phyloP scores from a whole-genome alignment of 495 filamentous ascomycete genomes.

The Staphylotrichum tortipilum region DNA sequence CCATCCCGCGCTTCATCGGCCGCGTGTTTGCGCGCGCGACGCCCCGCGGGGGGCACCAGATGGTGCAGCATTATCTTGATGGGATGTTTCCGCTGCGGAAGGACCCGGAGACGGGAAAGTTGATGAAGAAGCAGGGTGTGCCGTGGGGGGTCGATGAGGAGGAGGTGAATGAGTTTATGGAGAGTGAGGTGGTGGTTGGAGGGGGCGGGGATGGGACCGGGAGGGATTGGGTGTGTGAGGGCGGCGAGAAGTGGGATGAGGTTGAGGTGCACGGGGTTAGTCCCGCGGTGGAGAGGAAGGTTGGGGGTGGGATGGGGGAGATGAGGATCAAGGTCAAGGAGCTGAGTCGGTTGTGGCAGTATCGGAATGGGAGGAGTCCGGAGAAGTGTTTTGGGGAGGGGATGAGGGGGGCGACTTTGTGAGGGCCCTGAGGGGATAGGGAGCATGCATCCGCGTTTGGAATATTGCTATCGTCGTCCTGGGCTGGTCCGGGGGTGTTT shows the following conservation, averaged over 20 bases:
- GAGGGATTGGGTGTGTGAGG: conserved; percentile 26
- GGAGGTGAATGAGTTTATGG: conserved; percentile 47
- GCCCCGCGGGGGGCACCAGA: conserved; percentile 55
- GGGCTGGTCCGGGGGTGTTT: too few relatives aligned
- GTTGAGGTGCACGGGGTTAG: conserved; percentile 23
- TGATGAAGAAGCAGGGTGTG: conserved; percentile 16
- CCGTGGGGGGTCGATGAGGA: conserved; percentile 23
- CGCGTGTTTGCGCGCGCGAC: conserved; percentile 60
- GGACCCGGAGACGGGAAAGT: conserved; percentile 20
- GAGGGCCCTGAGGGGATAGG: too few relatives aligned
- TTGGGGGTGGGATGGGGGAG: not conserved
- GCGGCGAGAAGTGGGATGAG: conserved; percentile 9
- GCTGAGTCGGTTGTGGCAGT: conserved; percentile 65
- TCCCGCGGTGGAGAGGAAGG: conserved; percentile 11
- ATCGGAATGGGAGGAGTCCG: conserved; percentile 59
- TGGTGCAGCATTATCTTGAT: conserved; percentile 75
- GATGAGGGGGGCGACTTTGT: conserved; percentile 18
- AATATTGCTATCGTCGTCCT: too few relatives aligned
- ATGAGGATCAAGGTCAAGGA: conserved; percentile 39
- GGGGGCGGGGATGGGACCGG: conserved; percentile 31
- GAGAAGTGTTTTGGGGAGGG: conserved; percentile 25
- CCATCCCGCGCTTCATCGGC: conserved; percentile 60
- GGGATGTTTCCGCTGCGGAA: conserved; percentile 60
- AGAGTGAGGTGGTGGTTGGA: conserved; percentile 39
- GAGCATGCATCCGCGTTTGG: too few relatives aligned